A percentile compares a stretch with the other conserved stretches of the same genome.
Conservation (phyloP, 805 yeast species). For the Scheffersomyces ergatensis region DNA sequence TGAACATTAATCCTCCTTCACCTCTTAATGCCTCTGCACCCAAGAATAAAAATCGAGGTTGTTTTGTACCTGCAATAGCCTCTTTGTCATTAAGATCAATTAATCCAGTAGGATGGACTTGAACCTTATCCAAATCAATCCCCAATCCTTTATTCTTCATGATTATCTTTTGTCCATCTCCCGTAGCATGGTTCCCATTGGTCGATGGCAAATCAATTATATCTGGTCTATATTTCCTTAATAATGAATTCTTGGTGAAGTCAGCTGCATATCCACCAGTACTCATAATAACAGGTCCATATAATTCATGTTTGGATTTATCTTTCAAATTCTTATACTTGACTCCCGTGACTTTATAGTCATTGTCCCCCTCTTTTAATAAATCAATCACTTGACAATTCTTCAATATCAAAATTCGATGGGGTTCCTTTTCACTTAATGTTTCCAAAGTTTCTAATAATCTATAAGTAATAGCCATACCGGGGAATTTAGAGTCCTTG, state of each 20-base stretch:
- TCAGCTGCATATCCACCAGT: conserved; percentile 72
- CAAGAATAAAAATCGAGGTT: conserved; percentile 51
- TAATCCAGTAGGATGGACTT: conserved; percentile 68
- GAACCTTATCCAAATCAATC: conserved; percentile 64
- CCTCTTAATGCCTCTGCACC: conserved; percentile 70
- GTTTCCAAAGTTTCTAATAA: conserved; percentile 50
- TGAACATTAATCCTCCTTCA: conserved; percentile 60
- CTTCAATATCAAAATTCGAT: conserved; percentile 37
- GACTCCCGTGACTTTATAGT: conserved; percentile 25
- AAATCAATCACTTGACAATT: conserved; percentile 45
- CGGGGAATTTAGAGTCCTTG: conserved; percentile 60
- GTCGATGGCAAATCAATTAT: conserved; percentile 55
- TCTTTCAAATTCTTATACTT: conserved; percentile 30
- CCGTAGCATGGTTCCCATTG: conserved; percentile 60
- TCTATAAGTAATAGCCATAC: conserved; percentile 61
- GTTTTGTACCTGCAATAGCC: conserved; percentile 30
- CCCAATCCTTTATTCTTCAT: conserved; percentile 50
- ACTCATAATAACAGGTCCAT: conserved; percentile 60
- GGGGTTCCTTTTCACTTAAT: conserved; percentile 43
- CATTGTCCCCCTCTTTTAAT: conserved; percentile 25
- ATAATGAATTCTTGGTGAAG: conserved; percentile 49
- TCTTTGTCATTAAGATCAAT: conserved; percentile 49
- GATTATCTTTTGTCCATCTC: conserved; percentile 60
- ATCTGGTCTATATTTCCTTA: conserved; percentile 58
- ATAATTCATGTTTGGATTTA: conserved; percentile 27